Evolutionary conservation across 306 rosid genomes (phyloP), one percentile per base, ranked within the genome.

Genomic region (Vigna reflexopilosa): DNA sequence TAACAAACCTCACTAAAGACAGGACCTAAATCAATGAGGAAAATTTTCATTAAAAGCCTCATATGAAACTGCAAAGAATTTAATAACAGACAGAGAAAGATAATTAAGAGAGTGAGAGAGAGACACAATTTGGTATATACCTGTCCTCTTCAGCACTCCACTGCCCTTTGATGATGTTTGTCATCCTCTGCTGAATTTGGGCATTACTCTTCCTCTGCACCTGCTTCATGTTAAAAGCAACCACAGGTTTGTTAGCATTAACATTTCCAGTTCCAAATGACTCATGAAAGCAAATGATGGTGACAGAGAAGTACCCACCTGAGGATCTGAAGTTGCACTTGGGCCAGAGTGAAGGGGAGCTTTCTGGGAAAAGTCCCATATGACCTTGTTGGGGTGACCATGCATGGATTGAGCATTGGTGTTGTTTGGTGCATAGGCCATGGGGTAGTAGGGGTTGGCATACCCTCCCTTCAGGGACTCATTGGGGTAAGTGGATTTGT

Each of bases 71-170:
- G 20, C 2, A 67, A 30, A 19, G 4, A 59, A 28, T 24, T 32
- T 44, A n/a, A 20, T 36, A 12, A 57, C 51, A 13, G 8, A 54
- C 17, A 9, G 44, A 15, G 30, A 9, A 2, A 17, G 12, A 36
- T 24, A 30, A 62, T 6, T 2, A 7, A 24, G 9, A 14, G 28
- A 7, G 6, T 19, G 24, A 56, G 22, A 7, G 6, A 30, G 24
- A 56, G 22, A 54, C 16, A 42, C 6, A 8, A 40, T 32, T 13
- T 44, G 7, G 11, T 15, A 1, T 28, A 47, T 68, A 86, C 98
- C 83, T 85, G 79, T 94, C 96, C 72, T 94, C 97, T 4, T 81
- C 78, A 2, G 77, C 70, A 20, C 84, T 82, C 98, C 98, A 94
- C 19, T 86, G 96, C 30, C 94, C 93, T 70, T 91, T 93, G 75